Evolutionary conservation across 2,329 filamentous ascomycete species (phyloP).

Genomic region (Cercospora sp.): DNA sequence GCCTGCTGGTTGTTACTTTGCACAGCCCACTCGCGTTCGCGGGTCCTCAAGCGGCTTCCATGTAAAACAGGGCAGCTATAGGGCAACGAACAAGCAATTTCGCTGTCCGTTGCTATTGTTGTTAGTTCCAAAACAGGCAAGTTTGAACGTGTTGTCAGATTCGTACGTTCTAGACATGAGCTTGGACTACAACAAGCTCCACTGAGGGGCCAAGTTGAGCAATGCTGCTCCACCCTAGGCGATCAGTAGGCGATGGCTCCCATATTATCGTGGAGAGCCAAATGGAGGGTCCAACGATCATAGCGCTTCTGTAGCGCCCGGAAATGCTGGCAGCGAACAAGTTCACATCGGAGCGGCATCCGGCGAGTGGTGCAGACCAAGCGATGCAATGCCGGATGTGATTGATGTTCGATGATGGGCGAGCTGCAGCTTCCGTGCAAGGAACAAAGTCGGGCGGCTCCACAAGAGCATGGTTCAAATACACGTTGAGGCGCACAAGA

Average conservation of each 20-base stretch:
- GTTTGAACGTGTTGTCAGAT: slow-evolving; percentile 1
- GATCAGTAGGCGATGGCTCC: not conserved
- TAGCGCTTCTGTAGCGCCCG: not conserved
- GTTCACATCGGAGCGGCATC: not conserved
- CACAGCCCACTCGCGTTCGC: not conserved
- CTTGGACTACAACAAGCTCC: not conserved
- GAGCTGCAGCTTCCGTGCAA: slow-evolving; percentile 2
- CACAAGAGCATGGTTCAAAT: slow-evolving; percentile 4
- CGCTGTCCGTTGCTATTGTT: not conserved
- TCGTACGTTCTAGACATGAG: not conserved
- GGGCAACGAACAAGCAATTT: not conserved
- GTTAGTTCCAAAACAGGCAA: not conserved
- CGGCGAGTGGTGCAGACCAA: not conserved
- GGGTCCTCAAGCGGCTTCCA: not conserved
- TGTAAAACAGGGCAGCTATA: not conserved
- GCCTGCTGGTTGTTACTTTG: not conserved
- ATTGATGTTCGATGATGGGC: not conserved
- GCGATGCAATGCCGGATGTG: not conserved
- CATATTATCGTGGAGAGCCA: not conserved
- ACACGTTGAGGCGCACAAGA: not conserved
- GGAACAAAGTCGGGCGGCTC: not conserved
- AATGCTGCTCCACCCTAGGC: not conserved
- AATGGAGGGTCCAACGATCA: not conserved
- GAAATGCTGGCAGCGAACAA: not conserved
- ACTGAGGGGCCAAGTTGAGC: not conserved